Conservation (phyloP, 768 basidiomycete species). For the Calocera cornea region DNA sequence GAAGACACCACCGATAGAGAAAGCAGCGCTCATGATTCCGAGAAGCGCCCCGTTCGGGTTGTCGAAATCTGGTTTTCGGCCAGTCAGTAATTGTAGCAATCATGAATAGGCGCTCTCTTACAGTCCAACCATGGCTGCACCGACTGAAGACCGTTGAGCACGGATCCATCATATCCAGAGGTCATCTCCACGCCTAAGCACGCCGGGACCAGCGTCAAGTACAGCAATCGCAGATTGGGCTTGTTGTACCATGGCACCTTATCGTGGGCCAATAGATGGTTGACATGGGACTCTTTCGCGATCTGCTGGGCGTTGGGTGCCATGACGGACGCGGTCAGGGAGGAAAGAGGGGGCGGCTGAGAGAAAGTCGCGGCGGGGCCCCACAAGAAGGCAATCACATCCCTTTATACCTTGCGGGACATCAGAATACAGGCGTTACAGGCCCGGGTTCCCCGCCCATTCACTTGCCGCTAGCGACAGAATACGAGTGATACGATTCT, state of each 20-base stretch:
- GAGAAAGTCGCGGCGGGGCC: conserved; percentile 1
- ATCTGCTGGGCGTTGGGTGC: conserved; percentile 3
- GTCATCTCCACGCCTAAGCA: conserved; percentile 53
- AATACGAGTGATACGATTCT: neutral
- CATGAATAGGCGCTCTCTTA: neutral
- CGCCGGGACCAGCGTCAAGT: conserved; percentile 45
- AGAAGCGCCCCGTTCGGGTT: conserved; percentile 40
- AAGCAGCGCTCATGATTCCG: conserved; percentile 45
- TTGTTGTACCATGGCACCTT: conserved; percentile 48
- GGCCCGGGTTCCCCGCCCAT: neutral
- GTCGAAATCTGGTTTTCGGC: conserved; percentile 33
- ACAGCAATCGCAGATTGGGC: conserved; percentile 42
- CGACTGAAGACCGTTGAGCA: conserved; percentile 10
- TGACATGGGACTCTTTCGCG: conserved; percentile 8
- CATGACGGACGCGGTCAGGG: neutral
- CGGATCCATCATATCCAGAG: conserved; percentile 32
- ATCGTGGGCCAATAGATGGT: conserved; percentile 34
- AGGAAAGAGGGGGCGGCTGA: neutral
- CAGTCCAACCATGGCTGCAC: neutral
- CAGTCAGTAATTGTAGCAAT: neutral
- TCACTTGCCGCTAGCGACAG: neutral
- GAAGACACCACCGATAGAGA: conserved; percentile 45
- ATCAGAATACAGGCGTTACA: neutral
- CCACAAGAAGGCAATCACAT: neutral
- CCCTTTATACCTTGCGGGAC: neutral